Base-by-base conservation (phyloP, 1,284 basidiomycete species). In the Heimioporus retisporus region DNA sequence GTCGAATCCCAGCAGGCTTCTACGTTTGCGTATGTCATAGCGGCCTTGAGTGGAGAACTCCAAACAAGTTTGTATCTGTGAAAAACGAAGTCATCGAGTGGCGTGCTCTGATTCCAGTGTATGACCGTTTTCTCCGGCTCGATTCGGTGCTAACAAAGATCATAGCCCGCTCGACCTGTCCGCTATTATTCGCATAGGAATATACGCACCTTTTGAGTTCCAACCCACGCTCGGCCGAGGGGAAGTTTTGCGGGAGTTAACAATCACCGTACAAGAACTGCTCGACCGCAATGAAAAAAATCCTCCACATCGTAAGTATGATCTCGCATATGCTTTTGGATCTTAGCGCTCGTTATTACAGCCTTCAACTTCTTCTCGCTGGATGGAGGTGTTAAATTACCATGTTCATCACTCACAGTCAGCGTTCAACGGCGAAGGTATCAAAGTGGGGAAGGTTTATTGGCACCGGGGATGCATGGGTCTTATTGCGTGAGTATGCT, bases 191-290 rank as follows among this genome's bases (percentile, higher is more conserved):
- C 18, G 18, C n/a, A 25, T 61, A 11, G 21, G 19, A 19, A 43
- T 61, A 46, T 46, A 46, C 15, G 44, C 44, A 6, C 44, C 44
- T 46, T 46, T 46, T 46, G 44, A 46, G 44, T 18, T 42, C 23
- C 53, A 55, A 43, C 60, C 60, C 2, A 55, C 21, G 28, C 8
- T 61, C 23, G 53, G 60, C 23, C 44, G 35, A 5, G 60, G 53
- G 10, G 53, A 61, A 25, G 18, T 3, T 18, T 48, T 55, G 16
- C 23, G 53, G 31, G 42, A 21, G 14, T 44, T 61, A 4, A 46
- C 51, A 16, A 42, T 40, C n/a, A 54, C 60, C 6, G 40, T 55
- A 13, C n/a, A n/a, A 40, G 23, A 55, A 44, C 18, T 61, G 21
- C 42, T 44, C 40, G 60, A 61, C 19, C 60, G 16, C 21, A 48